Percentiles rank a stretch among this genome's conserved stretches.
These are phyloP conservation scores for Achaetomium macrosporum DNA, from an alignment of 2,329 filamentous ascomycete species.

Conservation along the genomic window DNA sequence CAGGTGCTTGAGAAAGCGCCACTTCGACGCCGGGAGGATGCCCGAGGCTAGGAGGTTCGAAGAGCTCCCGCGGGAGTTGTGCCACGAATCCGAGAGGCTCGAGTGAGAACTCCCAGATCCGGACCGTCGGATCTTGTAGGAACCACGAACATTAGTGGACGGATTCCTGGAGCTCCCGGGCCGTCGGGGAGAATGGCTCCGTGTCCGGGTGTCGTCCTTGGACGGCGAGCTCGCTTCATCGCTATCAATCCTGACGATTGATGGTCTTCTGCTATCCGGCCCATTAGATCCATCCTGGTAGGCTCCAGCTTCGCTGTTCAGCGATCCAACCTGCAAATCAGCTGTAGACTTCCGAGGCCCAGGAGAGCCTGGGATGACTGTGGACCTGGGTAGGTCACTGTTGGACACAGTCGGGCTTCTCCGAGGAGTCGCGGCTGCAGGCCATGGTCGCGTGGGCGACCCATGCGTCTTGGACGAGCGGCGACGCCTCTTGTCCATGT, in stretches of 20 bases:
- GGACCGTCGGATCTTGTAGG: conserved; percentile 74
- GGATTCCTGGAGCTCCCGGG: conserved; percentile 70
- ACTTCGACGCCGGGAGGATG: conserved; percentile 77
- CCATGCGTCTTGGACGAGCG: conserved; percentile 81
- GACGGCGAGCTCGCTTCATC: conserved; percentile 42
- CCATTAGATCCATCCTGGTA: conserved; percentile 36
- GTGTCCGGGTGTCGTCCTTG: conserved; percentile 45
- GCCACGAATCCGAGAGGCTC: conserved; percentile 60
- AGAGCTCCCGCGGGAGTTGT: conserved; percentile 64
- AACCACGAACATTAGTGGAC: conserved; percentile 59
- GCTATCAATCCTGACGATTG: conserved; percentile 41
- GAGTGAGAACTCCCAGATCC: conserved; percentile 92
- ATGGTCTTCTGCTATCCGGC: conserved; percentile 37
- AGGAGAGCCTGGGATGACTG: conserved; percentile 61
- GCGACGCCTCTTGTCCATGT: conserved; percentile 86
- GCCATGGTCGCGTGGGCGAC: conserved; percentile 70
- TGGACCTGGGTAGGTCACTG: conserved; percentile 61
- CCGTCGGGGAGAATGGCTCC: conserved; percentile 77
- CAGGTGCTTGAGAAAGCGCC: conserved; percentile 89
- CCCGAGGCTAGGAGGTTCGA: conserved; percentile 69
- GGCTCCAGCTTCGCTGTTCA: conserved; percentile 46
- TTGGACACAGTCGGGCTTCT: conserved; percentile 59
- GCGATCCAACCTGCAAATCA: conserved; percentile 55
- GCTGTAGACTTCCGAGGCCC: conserved; percentile 42
- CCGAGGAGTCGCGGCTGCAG: conserved; percentile 49